Evolutionary conservation across 164 flowering plant genomes (phyloP).

Genomic region (Sextonia rubra): DNA sequence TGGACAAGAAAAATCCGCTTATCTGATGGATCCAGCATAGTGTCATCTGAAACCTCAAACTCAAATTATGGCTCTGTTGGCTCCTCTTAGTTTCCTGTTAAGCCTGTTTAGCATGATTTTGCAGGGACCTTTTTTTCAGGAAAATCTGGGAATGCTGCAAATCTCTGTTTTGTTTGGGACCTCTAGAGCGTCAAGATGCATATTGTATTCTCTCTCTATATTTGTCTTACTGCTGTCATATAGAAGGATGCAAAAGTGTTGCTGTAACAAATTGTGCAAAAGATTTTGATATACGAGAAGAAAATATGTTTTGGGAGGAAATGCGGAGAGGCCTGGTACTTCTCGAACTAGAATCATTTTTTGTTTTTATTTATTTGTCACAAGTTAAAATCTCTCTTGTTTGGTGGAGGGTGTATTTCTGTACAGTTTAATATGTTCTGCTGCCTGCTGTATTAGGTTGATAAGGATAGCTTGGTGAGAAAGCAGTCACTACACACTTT

Average conservation of each 20-base stretch:
- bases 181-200: constrained; percentile 78
- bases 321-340: constrained; percentile 82
- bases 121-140: constrained; percentile 47
- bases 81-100: background rate
- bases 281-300: constrained; percentile 53
- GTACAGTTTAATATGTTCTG: background rate
- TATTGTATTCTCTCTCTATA: constrained; percentile 65
- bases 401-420: background rate
- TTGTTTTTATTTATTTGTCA: background rate
- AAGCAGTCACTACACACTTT: constrained; percentile 77
- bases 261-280: constrained; percentile 19
- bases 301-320: constrained; percentile 74
- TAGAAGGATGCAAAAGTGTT: constrained; percentile 26
- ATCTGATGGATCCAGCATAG: background rate
- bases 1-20: no score
- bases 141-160: constrained; percentile 75
- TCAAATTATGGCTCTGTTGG: background rate
- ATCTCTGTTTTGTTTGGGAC: constrained; percentile 56
- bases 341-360: background rate
- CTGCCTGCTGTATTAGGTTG: constrained; percentile 46
- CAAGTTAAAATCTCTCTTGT: constrained; percentile 1
- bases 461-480: constrained; percentile 71
- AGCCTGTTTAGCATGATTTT: constrained; percentile 11
- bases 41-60: background rate
- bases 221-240: constrained; percentile 37